Conservation (phyloP, 306 rosid species). For the Citrullus colocynthis region DNA sequence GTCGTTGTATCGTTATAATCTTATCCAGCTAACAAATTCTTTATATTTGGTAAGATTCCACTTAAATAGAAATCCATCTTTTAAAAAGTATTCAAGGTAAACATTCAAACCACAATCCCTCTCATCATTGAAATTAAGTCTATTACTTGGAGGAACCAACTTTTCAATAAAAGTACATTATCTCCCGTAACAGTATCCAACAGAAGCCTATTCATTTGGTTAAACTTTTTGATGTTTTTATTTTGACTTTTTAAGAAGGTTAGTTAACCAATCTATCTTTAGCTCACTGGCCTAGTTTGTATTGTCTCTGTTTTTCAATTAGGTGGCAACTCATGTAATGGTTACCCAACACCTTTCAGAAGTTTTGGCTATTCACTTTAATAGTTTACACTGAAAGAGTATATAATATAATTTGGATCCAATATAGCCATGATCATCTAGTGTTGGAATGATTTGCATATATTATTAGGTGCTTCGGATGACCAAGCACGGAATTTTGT, state of each 20-base stretch:
- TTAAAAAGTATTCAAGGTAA: background rate
- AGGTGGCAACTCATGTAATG: background rate
- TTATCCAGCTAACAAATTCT: background rate
- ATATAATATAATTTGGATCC: too few relatives aligned
- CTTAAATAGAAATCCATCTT: background rate
- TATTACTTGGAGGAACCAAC: background rate
- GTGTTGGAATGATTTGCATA: too few relatives aligned
- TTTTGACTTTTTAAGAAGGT: background rate
- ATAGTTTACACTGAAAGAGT: too few relatives aligned
- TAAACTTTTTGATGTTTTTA: background rate
- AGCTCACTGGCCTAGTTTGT: background rate
- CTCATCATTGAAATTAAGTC: background rate
- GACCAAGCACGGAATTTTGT: too few relatives aligned
- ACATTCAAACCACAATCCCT: background rate
- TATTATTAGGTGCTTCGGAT: too few relatives aligned
- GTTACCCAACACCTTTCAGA: background rate
- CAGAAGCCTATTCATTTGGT: background rate
- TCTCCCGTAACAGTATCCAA: conserved; percentile 15
- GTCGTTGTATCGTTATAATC: background rate
- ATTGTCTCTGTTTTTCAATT: background rate
- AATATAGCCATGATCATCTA: too few relatives aligned
- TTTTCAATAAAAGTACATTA: background rate
- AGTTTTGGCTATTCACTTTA: background rate
- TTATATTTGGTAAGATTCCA: background rate
- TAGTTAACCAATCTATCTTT: background rate